Evolutionary conservation across 257 asterid genomes (phyloP).

Genomic region (Prunella vulgaris): DNA sequence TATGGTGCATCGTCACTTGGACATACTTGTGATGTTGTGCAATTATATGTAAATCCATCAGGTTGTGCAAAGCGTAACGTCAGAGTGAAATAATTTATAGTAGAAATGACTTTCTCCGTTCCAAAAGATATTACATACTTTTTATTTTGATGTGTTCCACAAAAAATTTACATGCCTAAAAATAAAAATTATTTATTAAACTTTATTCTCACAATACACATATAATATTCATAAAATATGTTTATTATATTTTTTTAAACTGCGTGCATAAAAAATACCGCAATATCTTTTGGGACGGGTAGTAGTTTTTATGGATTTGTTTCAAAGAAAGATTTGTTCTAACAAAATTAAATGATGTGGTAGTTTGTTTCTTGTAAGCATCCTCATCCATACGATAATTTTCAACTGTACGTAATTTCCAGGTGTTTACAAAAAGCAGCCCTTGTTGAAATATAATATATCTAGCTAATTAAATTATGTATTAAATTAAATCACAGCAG

Average conservation of each 20-base stretch:
- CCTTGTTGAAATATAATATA: slow-evolving; percentile 18
- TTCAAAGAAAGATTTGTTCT: neutral
- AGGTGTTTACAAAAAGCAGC: slow-evolving; percentile 10
- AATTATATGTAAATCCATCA: neutral
- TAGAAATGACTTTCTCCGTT: no score
- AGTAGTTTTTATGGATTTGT: neutral
- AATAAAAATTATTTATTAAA: no score
- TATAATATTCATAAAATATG: no score
- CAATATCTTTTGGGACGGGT: no score
- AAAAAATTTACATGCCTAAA: no score
- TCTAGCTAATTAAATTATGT: neutral
- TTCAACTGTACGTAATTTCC: slow-evolving; percentile 18
- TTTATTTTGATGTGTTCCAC: no score
- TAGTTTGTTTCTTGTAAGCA: slow-evolving; percentile 12
- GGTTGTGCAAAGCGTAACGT: neutral
- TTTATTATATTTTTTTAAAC: no score
- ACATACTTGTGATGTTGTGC: no score
- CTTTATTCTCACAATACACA: no score
- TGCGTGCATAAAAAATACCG: no score
- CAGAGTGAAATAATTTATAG: neutral
- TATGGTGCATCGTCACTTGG: no score
- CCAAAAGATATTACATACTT: no score
- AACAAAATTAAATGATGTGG: neutral
- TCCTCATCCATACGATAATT: neutral
- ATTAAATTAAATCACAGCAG: neutral